Conservation (phyloP, 108 stramenopile species). For the Bacterosira constricta region DNA sequence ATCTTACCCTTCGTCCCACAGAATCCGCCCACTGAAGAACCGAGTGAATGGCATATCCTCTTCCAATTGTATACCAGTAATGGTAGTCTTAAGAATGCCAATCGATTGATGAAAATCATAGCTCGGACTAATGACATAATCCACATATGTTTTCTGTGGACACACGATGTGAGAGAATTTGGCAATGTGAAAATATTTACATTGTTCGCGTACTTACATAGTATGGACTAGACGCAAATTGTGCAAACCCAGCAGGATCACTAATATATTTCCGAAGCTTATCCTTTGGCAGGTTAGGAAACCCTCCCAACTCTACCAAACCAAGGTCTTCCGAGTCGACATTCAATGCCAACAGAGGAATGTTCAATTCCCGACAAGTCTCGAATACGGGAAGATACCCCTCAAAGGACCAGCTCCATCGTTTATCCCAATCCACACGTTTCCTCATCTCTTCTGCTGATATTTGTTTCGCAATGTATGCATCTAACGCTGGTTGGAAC, state of each 20-base stretch:
- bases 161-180: no score
- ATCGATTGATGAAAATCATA: constrained; percentile 65
- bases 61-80: constrained; percentile 64
- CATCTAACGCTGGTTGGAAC: constrained; percentile 73
- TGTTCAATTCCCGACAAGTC: constrained; percentile 46
- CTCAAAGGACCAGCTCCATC: constrained; percentile 83
- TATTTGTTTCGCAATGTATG: constrained; percentile 50
- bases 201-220: no score
- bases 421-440: constrained; percentile 64
- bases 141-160: constrained; percentile 64
- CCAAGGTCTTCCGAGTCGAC: constrained; percentile 77
- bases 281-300: constrained; percentile 46
- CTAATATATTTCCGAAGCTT: constrained; percentile 57
- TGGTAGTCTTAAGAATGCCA: constrained; percentile 64
- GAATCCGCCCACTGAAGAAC: constrained; percentile 68
- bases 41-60: constrained; percentile 67
- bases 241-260: constrained; percentile 63
- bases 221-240: constrained; percentile 45
- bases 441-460: constrained; percentile 45
- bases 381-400: constrained; percentile 61
- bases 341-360: constrained; percentile 72
- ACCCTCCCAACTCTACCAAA: constrained; percentile 63
- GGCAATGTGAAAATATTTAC: no score
- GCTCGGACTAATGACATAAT: constrained; percentile 70
- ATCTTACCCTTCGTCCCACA: no score